These are phyloP conservation scores for Annona cherimola DNA, from an alignment of 164 flowering plant species.

Conservation along the genomic window DNA sequence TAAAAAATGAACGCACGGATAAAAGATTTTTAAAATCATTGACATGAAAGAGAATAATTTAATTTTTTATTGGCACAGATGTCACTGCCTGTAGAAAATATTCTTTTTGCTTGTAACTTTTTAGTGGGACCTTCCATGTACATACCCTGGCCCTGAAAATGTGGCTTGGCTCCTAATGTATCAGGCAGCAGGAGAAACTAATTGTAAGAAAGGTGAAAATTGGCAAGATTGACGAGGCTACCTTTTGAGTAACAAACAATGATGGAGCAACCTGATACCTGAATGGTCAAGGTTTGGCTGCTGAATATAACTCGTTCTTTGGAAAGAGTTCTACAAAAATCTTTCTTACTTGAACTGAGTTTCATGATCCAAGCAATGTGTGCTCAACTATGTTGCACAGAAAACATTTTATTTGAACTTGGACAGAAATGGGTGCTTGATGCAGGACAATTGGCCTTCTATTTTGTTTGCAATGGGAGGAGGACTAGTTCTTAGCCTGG, in stretches of 20 bases:
- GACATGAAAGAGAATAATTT: too few species aligned
- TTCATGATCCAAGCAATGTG: background rate
- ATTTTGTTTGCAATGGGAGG: slow-evolving; percentile 82
- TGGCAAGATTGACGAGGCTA: background rate
- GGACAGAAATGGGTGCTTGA: slow-evolving; percentile 6
- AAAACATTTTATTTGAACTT: background rate
- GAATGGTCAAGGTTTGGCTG: background rate
- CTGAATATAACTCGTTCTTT: background rate
- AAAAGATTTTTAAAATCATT: too few species aligned
- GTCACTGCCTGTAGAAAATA: too few species aligned
- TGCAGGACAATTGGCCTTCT: slow-evolving; percentile 78
- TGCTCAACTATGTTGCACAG: background rate
- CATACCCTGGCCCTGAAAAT: background rate
- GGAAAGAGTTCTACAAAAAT: background rate
- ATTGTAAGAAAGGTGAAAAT: too few species aligned
- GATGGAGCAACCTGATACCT: background rate
- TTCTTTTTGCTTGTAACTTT: too few species aligned
- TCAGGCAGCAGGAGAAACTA: background rate
- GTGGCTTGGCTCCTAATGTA: background rate
- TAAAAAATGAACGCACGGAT: too few species aligned
- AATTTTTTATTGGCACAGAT: too few species aligned
- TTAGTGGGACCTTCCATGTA: background rate
- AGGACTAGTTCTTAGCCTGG: slow-evolving; percentile 70
- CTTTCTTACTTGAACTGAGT: background rate
- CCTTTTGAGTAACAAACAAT: background rate